Percentiles rank a stretch among this genome's conserved stretches.
Conservation (phyloP, 2,329 filamentous ascomycete species). For the Leptographium radiaticola region DNA sequence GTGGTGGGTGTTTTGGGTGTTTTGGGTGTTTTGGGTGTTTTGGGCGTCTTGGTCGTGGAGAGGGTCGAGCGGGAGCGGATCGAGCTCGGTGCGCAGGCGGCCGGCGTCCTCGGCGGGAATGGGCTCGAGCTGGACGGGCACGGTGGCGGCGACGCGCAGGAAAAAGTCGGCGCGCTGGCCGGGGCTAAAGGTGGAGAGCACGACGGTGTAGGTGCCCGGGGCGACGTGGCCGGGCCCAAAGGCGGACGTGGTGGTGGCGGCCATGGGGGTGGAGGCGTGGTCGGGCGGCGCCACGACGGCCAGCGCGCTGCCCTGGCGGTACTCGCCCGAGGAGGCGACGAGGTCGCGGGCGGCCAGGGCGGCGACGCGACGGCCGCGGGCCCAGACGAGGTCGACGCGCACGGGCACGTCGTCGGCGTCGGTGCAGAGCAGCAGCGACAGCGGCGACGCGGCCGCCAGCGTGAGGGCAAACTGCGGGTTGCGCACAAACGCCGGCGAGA, state of each 20-base stretch:
- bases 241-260: constrained; percentile 1
- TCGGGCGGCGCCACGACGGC: constrained; percentile 33
- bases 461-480: constrained; percentile 77
- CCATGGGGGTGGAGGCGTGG: too few relatives aligned
- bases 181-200: constrained; percentile 81
- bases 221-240: constrained; percentile 33
- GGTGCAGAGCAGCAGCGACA: constrained; percentile 65
- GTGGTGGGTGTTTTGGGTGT: constrained; percentile 18
- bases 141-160: constrained; percentile 55
- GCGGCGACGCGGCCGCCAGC: constrained; percentile 40
- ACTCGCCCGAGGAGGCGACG: constrained; percentile 74
- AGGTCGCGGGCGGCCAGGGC: constrained; percentile 64
- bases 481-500: constrained; percentile 59
- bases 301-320: constrained; percentile 66
- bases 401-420: constrained; percentile 55
- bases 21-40: constrained; percentile 11
- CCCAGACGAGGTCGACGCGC: constrained; percentile 76
- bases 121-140: constrained; percentile 39
- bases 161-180: constrained; percentile 64
- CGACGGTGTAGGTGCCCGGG: constrained; percentile 68
- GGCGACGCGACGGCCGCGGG: constrained; percentile 50
- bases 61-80: constrained; percentile 27
- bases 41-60: constrained; percentile 3
- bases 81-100: constrained; percentile 47
- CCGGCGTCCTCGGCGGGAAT: constrained; percentile 67